These are phyloP conservation scores for Parietichytrium sp. DNA, from an alignment of 108 stramenopile species.

Conservation along the genomic window DNA sequence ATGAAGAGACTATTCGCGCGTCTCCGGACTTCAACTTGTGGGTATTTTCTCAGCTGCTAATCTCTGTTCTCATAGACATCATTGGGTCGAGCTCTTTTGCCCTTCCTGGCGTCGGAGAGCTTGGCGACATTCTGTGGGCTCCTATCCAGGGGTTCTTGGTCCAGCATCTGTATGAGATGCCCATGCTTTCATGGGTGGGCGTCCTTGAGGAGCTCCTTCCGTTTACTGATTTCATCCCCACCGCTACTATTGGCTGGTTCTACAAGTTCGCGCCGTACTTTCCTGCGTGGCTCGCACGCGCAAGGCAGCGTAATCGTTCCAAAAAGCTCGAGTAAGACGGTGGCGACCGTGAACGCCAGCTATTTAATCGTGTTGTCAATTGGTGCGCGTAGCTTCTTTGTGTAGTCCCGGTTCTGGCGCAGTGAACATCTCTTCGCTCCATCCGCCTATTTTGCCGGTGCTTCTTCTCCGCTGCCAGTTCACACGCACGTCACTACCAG, in stretches of 20 bases:
- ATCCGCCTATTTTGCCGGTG: no score
- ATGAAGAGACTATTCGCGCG: background rate
- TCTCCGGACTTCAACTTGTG: background rate
- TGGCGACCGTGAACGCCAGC: no score
- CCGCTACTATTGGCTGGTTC: background rate
- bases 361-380: no score
- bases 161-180: slow-evolving; percentile 5
- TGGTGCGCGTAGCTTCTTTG: no score
- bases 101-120: background rate
- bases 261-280: background rate
- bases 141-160: background rate
- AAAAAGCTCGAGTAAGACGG: no score
- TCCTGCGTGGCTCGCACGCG: background rate
- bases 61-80: slow-evolving; percentile 5
- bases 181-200: background rate
- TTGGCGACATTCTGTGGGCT: background rate
- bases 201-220: background rate
- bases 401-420: no score
- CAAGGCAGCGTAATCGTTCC: background rate
- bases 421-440: no score
- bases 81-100: slow-evolving; percentile 5
- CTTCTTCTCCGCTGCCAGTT: no score
- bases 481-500: no score
- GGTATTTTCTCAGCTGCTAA: background rate
- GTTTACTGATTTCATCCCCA: background rate